phyloP scores from a whole-genome alignment of 805 yeast genomes.

The Metahyphopichia silvanorum region DNA sequence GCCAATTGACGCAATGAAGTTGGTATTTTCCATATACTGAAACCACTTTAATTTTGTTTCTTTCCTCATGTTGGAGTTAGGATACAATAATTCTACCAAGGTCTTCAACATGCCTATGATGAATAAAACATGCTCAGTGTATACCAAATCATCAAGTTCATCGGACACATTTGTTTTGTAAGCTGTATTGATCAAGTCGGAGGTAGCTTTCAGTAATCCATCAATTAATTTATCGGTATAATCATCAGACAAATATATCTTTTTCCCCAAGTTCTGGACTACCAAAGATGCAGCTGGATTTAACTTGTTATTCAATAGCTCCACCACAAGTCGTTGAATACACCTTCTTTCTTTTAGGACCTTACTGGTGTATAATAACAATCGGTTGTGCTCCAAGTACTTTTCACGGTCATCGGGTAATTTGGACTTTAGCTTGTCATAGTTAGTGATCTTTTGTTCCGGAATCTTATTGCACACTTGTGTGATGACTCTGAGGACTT shows the following conservation, averaged over 20 bases:
- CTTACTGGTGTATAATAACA: constrained; percentile 32
- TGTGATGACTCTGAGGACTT: constrained; percentile 46
- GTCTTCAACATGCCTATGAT: constrained; percentile 34
- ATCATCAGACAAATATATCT: constrained; percentile 30
- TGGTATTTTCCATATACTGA: constrained; percentile 37
- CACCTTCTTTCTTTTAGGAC: constrained; percentile 51
- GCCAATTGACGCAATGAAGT: constrained; percentile 22
- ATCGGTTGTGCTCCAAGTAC: constrained; percentile 23
- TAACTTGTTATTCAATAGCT: constrained; percentile 44
- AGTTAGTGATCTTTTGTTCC: constrained; percentile 20
- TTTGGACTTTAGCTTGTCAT: constrained; percentile 23
- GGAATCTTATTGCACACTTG: constrained; percentile 39
- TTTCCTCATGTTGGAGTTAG: constrained; percentile 30
- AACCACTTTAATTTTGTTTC: constrained; percentile 53
- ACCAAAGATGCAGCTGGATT: constrained; percentile 24
- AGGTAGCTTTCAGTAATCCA: constrained; percentile 10
- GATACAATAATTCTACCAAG: constrained; percentile 36
- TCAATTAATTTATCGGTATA: constrained; percentile 20
- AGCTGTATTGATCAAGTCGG: constrained; percentile 7
- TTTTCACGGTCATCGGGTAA: constrained; percentile 35
- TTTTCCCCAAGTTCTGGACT: constrained; percentile 36
- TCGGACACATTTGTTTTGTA: constrained; percentile 11
- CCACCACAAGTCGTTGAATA: constrained; percentile 40
- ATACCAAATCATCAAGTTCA: constrained; percentile 16
- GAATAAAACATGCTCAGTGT: constrained; percentile 29